phyloP scores from a whole-genome alignment of 192 early-diverging fungal genomes.

The Coemansia sp. region DNA sequence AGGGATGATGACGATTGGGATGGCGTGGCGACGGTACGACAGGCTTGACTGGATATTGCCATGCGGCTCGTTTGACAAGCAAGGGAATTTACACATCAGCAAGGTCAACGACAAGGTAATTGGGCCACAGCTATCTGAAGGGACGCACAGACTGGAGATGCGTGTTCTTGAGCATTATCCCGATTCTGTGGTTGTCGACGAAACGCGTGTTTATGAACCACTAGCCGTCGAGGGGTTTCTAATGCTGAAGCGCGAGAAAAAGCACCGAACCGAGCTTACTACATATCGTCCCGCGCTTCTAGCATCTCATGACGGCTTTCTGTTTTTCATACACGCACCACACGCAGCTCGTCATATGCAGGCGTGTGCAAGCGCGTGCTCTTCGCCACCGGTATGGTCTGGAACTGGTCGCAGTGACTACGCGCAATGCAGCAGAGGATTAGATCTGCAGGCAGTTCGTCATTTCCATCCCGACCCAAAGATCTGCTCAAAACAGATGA shows the following conservation, averaged over 20 bases:
- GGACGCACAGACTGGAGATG: constrained; percentile 47
- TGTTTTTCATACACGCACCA: constrained; percentile 45
- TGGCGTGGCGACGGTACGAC: constrained; percentile 48
- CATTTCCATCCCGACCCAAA: constrained; percentile 30
- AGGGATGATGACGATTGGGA: constrained; percentile 36
- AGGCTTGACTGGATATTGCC: constrained; percentile 49
- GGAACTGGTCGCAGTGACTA: neutral
- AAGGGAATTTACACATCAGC: constrained; percentile 11
- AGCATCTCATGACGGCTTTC: constrained; percentile 31
- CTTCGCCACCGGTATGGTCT: neutral
- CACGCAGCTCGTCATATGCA: constrained; percentile 36
- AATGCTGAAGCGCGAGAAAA: constrained; percentile 43
- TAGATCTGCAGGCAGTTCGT: constrained; percentile 9
- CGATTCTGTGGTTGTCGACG: constrained; percentile 20
- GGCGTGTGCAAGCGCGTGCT: constrained; percentile 16
- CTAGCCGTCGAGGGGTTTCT: constrained; percentile 44
- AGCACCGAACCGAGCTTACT: constrained; percentile 22
- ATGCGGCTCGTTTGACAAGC: constrained; percentile 24
- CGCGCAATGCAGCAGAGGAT: neutral
- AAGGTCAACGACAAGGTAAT: constrained; percentile 24
- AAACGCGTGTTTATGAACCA: constrained; percentile 22
- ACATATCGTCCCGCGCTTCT: constrained; percentile 36
- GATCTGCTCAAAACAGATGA: constrained; percentile 43
- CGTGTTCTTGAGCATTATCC: constrained; percentile 45
- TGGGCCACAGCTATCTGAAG: constrained; percentile 37